Conservation (phyloP, 805 yeast species). For the Starmera pachycereana region DNA sequence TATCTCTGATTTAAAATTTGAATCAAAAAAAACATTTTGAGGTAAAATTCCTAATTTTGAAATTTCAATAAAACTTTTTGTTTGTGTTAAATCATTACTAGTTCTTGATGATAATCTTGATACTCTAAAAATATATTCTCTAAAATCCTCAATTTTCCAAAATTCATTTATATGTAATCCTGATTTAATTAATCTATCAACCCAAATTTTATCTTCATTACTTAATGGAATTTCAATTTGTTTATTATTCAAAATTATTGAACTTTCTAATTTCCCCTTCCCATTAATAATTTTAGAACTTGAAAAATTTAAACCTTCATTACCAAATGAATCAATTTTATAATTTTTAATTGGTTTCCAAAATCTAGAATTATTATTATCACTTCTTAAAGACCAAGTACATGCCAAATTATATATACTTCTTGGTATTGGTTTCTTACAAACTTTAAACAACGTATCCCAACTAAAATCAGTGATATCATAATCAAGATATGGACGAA, state of each 20-base stretch:
- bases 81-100: slow-evolving; percentile 6
- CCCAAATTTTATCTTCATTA: slow-evolving; percentile 60
- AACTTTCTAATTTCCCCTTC: slow-evolving; percentile 5
- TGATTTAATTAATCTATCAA: slow-evolving; percentile 57
- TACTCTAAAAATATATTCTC: slow-evolving; percentile 57
- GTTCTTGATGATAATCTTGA: slow-evolving; percentile 33
- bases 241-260: slow-evolving; percentile 27
- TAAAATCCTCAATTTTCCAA: slow-evolving; percentile 72
- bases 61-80: slow-evolving; percentile 13
- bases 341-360: slow-evolving; percentile 50
- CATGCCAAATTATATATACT: slow-evolving; percentile 53
- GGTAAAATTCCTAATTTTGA: slow-evolving; percentile 32
- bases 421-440: slow-evolving; percentile 57
- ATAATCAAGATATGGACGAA: slow-evolving; percentile 65
- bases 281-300: slow-evolving; percentile 11
- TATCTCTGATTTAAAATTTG: slow-evolving; percentile 8
- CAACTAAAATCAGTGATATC: slow-evolving; percentile 64
- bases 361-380: slow-evolving; percentile 47
- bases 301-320: slow-evolving; percentile 25
- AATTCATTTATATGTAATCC: slow-evolving; percentile 65
- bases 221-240: slow-evolving; percentile 40
- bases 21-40: slow-evolving; percentile 42
- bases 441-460: slow-evolving; percentile 54
- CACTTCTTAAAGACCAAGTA: slow-evolving; percentile 61
- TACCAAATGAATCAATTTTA: slow-evolving; percentile 35